Evolutionary conservation across 2,329 filamentous ascomycete genomes (phyloP).

Genomic region (Colletotrichum liaoningense): DNA sequence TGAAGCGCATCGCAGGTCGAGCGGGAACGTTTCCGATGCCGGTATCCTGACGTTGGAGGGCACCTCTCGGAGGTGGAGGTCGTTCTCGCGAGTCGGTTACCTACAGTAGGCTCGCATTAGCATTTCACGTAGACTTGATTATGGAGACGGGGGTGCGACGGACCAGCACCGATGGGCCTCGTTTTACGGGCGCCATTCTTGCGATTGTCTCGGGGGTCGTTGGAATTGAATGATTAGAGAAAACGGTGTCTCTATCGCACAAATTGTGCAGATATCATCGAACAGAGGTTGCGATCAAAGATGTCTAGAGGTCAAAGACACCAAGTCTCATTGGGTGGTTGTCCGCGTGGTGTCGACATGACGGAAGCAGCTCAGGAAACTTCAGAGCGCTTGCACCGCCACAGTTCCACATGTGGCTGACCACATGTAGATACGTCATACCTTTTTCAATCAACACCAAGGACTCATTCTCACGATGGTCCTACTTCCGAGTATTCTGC

Average conservation of each 20-base stretch:
- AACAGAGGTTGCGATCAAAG: neutral
- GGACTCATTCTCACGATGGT: neutral
- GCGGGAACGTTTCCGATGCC: constrained; percentile 41
- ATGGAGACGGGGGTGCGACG: constrained; percentile 37
- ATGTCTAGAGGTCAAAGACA: neutral
- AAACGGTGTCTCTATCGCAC: neutral
- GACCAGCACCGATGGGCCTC: constrained; percentile 72
- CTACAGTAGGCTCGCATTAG: constrained; percentile 39
- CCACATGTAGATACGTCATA: constrained; percentile 4
- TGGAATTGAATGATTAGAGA: neutral
- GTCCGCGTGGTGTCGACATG: constrained; percentile 14
- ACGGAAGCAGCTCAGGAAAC: constrained; percentile 31
- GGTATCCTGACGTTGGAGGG: constrained; percentile 48
- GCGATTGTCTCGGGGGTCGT: neutral
- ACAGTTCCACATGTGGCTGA: constrained; percentile 26
- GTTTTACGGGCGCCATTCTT: constrained; percentile 60
- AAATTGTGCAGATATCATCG: constrained; percentile 8
- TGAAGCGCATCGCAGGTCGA: constrained; percentile 73
- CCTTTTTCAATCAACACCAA: no score
- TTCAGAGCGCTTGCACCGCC: constrained; percentile 23
- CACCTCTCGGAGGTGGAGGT: constrained; percentile 45
- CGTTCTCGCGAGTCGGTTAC: constrained; percentile 54
- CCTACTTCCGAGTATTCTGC: neutral
- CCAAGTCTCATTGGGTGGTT: constrained; percentile 16
- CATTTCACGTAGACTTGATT: neutral